Conservation (phyloP, 805 yeast species). For the Danielia reshetovae region DNA sequence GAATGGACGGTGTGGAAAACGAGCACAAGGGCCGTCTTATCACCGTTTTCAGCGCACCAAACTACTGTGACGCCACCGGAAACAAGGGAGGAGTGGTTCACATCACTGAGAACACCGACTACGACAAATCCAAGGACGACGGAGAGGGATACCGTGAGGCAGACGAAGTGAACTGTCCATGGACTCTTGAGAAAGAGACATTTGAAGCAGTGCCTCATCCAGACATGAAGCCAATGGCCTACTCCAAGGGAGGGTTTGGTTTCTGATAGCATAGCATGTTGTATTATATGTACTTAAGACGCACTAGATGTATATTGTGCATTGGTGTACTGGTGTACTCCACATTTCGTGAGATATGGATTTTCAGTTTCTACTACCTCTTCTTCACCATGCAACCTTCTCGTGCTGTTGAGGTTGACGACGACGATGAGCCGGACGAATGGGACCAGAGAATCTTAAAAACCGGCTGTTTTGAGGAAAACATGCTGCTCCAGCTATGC, state of each 20-base stretch:
- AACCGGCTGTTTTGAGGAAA: conserved; percentile 77
- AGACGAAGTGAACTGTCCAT: conserved; percentile 38
- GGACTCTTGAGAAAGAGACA: conserved; percentile 50
- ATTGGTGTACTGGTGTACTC: background rate
- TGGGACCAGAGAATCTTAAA: conserved; percentile 71
- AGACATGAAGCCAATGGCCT: conserved; percentile 90
- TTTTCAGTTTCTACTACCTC: background rate
- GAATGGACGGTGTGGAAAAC: conserved; percentile 83
- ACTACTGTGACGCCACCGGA: conserved; percentile 90
- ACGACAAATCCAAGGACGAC: conserved; percentile 43
- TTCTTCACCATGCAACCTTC: conserved; percentile 3
- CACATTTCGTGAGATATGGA: too few species aligned
- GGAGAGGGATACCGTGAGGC: conserved; percentile 39
- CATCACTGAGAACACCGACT: conserved; percentile 45
- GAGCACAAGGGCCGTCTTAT: conserved; percentile 85
- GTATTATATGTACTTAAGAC: too few species aligned
- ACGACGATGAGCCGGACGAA: conserved; percentile 65
- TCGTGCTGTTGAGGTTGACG: conserved; percentile 15
- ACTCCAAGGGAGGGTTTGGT: conserved; percentile 46
- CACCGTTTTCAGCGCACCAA: conserved; percentile 98
- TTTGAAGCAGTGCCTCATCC: conserved; percentile 90
- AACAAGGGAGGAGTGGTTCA: conserved; percentile 89
- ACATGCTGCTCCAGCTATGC: conserved; percentile 65
- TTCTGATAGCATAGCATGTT: conserved; percentile 25
- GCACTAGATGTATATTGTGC: too few species aligned